Evolutionary conservation across 2,329 filamentous ascomycete species (phyloP).

Genomic region (Phaeomoniella chlamydospora): DNA sequence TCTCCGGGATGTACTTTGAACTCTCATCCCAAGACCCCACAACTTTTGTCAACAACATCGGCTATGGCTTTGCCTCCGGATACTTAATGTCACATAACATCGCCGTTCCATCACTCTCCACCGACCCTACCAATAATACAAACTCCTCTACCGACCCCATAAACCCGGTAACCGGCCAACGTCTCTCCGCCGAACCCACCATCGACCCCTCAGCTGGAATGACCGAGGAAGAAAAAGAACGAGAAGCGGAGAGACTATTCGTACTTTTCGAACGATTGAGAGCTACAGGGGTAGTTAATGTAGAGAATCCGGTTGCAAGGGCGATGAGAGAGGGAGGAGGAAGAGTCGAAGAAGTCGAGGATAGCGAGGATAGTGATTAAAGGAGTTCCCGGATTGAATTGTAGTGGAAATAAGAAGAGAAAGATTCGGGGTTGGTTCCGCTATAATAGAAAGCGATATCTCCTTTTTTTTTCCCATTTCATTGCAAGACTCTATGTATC

Average conservation of each 20-base stretch:
- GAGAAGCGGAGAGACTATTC: slow-evolving; percentile 79
- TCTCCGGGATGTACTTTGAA: slow-evolving; percentile 72
- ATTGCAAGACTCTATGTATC: not conserved
- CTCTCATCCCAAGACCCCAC: slow-evolving; percentile 68
- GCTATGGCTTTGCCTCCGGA: slow-evolving; percentile 85
- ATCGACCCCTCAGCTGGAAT: slow-evolving; percentile 50
- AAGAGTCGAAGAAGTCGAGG: slow-evolving; percentile 37
- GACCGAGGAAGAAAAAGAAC: slow-evolving; percentile 82
- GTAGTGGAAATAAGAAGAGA: not conserved
- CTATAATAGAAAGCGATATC: not conserved
- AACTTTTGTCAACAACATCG: slow-evolving; percentile 78
- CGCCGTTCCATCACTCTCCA: slow-evolving; percentile 52
- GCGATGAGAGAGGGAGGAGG: slow-evolving; percentile 58
- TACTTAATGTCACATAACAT: slow-evolving; percentile 79
- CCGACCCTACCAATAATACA: slow-evolving; percentile 28
- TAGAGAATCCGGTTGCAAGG: slow-evolving; percentile 64
- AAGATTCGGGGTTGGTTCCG: not conserved
- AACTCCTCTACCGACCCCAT: slow-evolving; percentile 27
- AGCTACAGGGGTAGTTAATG: slow-evolving; percentile 59
- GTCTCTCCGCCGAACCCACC: slow-evolving; percentile 50
- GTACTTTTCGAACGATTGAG: slow-evolving; percentile 75
- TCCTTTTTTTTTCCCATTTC: not conserved
- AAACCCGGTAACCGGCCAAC: slow-evolving; percentile 82
- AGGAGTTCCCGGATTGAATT: not conserved
- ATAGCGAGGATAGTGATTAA: not conserved